Conservation (phyloP, 495 filamentous ascomycete genomes). For the Daldinia bambusicola region DNA sequence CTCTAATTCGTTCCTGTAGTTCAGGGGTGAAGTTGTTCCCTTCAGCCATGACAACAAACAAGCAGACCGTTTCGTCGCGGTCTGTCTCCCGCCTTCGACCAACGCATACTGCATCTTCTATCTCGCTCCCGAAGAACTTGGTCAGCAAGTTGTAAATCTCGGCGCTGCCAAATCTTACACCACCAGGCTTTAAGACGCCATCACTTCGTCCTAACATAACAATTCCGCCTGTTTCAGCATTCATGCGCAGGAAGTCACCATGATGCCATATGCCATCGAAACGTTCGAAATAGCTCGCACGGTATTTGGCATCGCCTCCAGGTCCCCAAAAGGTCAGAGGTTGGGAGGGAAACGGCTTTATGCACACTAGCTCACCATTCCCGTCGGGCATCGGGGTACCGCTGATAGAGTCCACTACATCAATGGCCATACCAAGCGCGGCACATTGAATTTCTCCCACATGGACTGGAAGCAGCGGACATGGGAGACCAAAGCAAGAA, state of each 20-base stretch:
- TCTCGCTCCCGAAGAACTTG: conserved; percentile 76
- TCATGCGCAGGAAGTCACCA: conserved; percentile 88
- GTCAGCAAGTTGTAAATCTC: conserved; percentile 95
- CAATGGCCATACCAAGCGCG: conserved; percentile 90
- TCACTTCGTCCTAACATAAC: conserved; percentile 82
- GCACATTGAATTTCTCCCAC: conserved; percentile 90
- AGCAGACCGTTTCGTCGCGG: conserved; percentile 82
- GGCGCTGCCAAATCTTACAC: conserved; percentile 79
- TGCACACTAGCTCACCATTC: conserved; percentile 92
- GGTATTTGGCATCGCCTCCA: conserved; percentile 77
- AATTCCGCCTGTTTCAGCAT: conserved; percentile 77
- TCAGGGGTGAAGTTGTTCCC: conserved; percentile 60
- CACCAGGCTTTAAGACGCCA: conserved; percentile 80
- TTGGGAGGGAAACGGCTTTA: conserved; percentile 86
- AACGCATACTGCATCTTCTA: conserved; percentile 87
- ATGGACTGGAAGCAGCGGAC: conserved; percentile 85
- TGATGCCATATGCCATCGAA: conserved; percentile 89
- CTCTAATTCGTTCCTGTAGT: conserved; percentile 69
- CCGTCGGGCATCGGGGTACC: conserved; percentile 66
- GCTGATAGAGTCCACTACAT: conserved; percentile 72
- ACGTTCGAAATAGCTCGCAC: conserved; percentile 84
- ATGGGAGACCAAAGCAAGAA: conserved; percentile 89
- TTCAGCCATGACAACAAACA: conserved; percentile 81
- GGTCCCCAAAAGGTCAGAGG: conserved; percentile 87
- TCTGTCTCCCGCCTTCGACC: conserved; percentile 78